phyloP scores from a whole-genome alignment of 371 early-diverging fungal species.

The Vittaforma corneae region DNA sequence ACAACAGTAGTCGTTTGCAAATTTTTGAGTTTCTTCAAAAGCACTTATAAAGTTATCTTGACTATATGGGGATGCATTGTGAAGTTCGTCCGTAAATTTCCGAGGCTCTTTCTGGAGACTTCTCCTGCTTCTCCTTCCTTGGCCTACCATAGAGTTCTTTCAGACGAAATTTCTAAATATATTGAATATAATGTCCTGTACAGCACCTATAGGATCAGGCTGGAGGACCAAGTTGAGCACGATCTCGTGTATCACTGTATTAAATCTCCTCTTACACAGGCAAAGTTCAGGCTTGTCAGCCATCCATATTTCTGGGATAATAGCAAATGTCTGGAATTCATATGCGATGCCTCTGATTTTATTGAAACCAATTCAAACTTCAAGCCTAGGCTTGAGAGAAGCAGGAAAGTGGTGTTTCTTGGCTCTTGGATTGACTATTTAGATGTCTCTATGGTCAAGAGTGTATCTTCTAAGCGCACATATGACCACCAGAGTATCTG shows the following conservation, averaged over 20 bases:
- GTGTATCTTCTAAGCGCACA: neutral
- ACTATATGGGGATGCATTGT: too few relatives aligned
- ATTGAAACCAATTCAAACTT: neutral
- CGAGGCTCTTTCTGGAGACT: too few relatives aligned
- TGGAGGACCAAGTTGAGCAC: neutral
- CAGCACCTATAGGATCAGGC: neutral
- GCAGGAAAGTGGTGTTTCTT: neutral
- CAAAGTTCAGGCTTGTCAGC: too few relatives aligned
- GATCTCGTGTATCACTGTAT: constrained; percentile 3
- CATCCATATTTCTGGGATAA: constrained; percentile 3
- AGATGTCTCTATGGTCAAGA: neutral
- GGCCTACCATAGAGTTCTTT: neutral
- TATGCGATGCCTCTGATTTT: constrained; percentile 5
- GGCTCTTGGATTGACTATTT: constrained; percentile 1
- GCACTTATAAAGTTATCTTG: too few relatives aligned
- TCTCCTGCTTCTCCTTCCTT: too few relatives aligned
- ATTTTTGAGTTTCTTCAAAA: too few relatives aligned
- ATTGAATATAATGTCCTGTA: neutral
- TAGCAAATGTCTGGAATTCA: neutral
- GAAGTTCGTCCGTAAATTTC: too few relatives aligned
- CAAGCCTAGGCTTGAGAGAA: neutral
- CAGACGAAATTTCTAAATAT: neutral
- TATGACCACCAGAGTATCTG: neutral
- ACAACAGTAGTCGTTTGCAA: too few relatives aligned
- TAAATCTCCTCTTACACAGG: neutral